Conservation (phyloP, 2,329 filamentous ascomycete species). For the Penicillium crustosum region DNA sequence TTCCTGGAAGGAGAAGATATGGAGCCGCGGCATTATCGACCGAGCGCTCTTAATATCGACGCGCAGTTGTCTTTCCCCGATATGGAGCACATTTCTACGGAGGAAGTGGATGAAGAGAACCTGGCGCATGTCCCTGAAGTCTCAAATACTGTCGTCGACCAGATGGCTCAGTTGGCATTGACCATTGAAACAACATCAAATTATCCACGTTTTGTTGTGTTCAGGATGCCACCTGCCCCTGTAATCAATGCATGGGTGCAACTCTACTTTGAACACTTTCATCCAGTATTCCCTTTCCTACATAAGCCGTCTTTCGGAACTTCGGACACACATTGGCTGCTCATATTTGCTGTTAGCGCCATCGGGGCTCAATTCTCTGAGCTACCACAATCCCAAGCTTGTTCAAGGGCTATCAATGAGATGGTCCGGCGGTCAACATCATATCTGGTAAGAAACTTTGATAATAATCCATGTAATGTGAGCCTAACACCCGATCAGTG, state of each 20-base stretch:
- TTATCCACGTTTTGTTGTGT: not conserved
- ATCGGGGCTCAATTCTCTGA: not conserved
- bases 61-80: no score
- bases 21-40: not conserved
- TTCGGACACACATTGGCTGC: not conserved
- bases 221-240: not conserved
- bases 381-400: not conserved
- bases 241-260: not conserved
- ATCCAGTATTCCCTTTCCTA: not conserved
- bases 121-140: no score
- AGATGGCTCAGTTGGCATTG: no score
- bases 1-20: not conserved
- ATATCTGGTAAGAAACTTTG: not conserved
- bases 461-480: not conserved
- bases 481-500: not conserved
- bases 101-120: no score
- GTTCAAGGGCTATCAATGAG: not conserved
- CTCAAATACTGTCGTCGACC: no score
- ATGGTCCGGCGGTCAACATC: not conserved
- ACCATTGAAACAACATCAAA: not conserved
- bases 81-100: no score
- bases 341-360: not conserved
- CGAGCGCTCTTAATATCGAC: no score
- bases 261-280: not conserved
- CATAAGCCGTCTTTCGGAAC: not conserved